Conservation (phyloP, 345 rosid genomes). For the Trapa incisa region DNA sequence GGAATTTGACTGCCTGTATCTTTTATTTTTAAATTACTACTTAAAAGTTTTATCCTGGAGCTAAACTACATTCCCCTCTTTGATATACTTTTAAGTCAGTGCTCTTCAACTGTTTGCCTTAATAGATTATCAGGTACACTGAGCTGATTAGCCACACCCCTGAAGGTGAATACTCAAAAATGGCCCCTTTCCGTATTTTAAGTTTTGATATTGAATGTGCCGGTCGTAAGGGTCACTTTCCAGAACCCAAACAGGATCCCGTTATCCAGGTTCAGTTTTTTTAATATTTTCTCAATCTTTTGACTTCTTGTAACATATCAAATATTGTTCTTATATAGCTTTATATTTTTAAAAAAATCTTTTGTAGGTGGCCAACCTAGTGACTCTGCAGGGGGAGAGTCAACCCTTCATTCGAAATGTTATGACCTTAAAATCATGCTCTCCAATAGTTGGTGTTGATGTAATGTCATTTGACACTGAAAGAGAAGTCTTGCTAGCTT, state of each 20-base stretch:
- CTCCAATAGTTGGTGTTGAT: conserved; percentile 88
- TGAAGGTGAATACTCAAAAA: conserved; percentile 90
- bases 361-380: conserved; percentile 83
- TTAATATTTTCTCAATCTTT: not conserved
- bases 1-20: conserved; percentile 96
- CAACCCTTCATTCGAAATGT: conserved; percentile 85
- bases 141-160: conserved; percentile 75
- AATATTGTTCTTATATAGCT: conserved; percentile 7
- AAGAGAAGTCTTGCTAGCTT: conserved; percentile 82
- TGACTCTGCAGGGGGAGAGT: conserved; percentile 83
- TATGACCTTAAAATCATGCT: conserved; percentile 88
- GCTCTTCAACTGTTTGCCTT: conserved; percentile 17
- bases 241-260: conserved; percentile 95
- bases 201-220: conserved; percentile 99
- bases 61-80: conserved; percentile 4
- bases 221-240: conserved; percentile 98
- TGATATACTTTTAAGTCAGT: not conserved
- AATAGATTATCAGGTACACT: conserved; percentile 41
- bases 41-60: conserved; percentile 3
- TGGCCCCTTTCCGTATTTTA: conserved; percentile 96
- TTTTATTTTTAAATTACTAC: conserved; percentile 12
- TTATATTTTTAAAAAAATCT: conserved; percentile 5
- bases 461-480: conserved; percentile 89
- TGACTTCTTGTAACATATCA: not conserved
- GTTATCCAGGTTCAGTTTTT: conserved; percentile 67